phyloP scores from a whole-genome alignment of 2,329 filamentous ascomycete genomes.

The Neobulgaria alba region DNA sequence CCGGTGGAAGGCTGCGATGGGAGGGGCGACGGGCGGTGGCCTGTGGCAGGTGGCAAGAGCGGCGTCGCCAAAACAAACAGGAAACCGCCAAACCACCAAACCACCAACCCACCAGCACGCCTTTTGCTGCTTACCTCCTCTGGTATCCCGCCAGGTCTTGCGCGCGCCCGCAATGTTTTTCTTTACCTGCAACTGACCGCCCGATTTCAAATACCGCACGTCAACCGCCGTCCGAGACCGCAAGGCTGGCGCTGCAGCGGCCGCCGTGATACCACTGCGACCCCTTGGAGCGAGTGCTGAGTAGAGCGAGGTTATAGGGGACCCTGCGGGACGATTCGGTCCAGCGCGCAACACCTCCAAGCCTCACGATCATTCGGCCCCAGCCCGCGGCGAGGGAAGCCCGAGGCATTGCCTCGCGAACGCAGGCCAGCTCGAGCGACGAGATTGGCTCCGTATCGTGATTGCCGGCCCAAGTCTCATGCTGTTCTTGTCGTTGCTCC shows the following conservation, averaged over 20 bases:
- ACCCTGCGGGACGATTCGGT: background rate
- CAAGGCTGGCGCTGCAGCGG: background rate
- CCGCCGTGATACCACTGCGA: background rate
- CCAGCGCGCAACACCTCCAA: background rate
- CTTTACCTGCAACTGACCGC: background rate
- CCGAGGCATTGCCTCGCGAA: too few relatives aligned
- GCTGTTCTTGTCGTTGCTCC: background rate
- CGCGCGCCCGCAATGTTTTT: slow-evolving; percentile 1
- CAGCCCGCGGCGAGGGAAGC: too few relatives aligned
- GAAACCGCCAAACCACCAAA: too few relatives aligned
- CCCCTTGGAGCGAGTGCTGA: background rate
- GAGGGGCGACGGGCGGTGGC: too few relatives aligned
- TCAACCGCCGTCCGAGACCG: background rate
- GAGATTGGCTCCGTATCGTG: too few relatives aligned
- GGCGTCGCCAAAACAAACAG: too few relatives aligned
- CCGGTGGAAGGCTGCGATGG: too few relatives aligned
- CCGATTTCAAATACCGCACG: background rate
- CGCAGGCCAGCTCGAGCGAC: too few relatives aligned
- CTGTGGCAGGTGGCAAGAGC: too few relatives aligned
- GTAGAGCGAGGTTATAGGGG: background rate
- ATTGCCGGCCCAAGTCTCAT: background rate
- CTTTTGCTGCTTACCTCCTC: slow-evolving; percentile 7
- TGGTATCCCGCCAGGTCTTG: background rate
- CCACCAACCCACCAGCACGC: too few relatives aligned
- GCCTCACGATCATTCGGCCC: background rate